Conservation (phyloP, 306 rosid species). For the Lablab purpureus region DNA sequence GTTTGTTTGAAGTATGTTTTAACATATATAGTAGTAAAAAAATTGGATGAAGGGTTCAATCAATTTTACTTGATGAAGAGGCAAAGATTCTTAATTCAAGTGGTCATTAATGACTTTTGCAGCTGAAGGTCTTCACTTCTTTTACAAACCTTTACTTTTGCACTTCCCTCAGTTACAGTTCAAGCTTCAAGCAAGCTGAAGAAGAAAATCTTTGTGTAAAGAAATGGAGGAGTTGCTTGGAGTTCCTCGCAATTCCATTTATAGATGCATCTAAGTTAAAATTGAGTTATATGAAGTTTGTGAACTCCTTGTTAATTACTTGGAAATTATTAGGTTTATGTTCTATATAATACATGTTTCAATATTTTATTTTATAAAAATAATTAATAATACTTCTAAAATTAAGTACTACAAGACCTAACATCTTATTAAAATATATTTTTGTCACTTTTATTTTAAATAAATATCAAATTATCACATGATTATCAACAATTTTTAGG, state of each 20-base stretch:
- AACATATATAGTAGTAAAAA: neutral
- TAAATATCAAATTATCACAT: too few species aligned
- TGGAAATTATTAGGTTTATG: too few species aligned
- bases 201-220: neutral
- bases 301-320: too few species aligned
- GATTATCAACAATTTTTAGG: too few species aligned
- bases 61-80: conserved; percentile 43
- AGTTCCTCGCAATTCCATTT: neutral
- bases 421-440: too few species aligned
- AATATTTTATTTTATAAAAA: too few species aligned
- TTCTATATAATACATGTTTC: too few species aligned
- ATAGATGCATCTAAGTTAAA: neutral
- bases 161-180: conserved; percentile 32
- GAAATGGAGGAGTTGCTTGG: neutral
- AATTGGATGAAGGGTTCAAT: conserved; percentile 11
- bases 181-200: conserved; percentile 20
- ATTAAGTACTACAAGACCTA: too few species aligned
- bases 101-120: conserved; percentile 18
- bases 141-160: conserved; percentile 40
- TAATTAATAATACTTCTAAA: too few species aligned
- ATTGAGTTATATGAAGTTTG: neutral
- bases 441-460: too few species aligned
- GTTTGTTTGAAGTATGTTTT: too few species aligned
- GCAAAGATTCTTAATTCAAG: conserved; percentile 29
- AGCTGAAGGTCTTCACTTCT: conserved; percentile 29